Percentiles rank a stretch among this genome's conserved stretches.
phyloP scores from a whole-genome alignment of 106 monocot species.

The Dioscorea zingiberensis region DNA sequence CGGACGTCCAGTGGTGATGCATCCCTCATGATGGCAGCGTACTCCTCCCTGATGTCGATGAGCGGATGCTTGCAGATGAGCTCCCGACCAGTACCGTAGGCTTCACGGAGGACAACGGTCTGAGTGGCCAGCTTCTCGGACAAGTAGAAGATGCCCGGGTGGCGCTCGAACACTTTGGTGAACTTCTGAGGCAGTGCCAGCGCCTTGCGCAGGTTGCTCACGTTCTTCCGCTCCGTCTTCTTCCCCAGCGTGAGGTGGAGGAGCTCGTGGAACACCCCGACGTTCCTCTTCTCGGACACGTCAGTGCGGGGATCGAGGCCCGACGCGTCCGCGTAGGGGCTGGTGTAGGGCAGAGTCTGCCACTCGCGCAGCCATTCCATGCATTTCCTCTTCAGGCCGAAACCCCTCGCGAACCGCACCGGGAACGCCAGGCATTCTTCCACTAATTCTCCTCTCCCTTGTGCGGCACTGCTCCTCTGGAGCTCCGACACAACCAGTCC shows the following conservation, averaged over 20 bases:
- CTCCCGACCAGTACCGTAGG: constrained; percentile 34
- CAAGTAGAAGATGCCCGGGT: constrained; percentile 89
- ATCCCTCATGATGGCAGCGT: constrained; percentile 39
- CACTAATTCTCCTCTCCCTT: not conserved
- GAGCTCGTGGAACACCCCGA: constrained; percentile 88
- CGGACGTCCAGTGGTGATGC: too few relatives aligned
- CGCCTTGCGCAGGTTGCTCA: constrained; percentile 60
- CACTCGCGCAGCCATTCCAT: constrained; percentile 72
- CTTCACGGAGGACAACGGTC: constrained; percentile 87
- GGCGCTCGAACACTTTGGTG: constrained; percentile 87
- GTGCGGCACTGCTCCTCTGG: constrained; percentile 7
- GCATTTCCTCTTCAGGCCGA: constrained; percentile 60
- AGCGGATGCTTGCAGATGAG: constrained; percentile 48
- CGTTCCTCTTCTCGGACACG: constrained; percentile 78
- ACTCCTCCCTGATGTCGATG: constrained; percentile 48
- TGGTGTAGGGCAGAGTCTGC: constrained; percentile 74
- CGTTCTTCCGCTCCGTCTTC: constrained; percentile 69
- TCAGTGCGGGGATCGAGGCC: constrained; percentile 71
- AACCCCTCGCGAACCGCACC: constrained; percentile 64
- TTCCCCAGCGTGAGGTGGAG: constrained; percentile 69
- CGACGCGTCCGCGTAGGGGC: constrained; percentile 49
- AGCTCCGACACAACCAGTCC: constrained; percentile 57
- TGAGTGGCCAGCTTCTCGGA: constrained; percentile 71
- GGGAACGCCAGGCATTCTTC: constrained; percentile 43
- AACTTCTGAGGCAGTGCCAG: constrained; percentile 77